Base-by-base conservation (phyloP, 2,329 filamentous ascomycete species). In the Simplicillium aogashimaense region DNA sequence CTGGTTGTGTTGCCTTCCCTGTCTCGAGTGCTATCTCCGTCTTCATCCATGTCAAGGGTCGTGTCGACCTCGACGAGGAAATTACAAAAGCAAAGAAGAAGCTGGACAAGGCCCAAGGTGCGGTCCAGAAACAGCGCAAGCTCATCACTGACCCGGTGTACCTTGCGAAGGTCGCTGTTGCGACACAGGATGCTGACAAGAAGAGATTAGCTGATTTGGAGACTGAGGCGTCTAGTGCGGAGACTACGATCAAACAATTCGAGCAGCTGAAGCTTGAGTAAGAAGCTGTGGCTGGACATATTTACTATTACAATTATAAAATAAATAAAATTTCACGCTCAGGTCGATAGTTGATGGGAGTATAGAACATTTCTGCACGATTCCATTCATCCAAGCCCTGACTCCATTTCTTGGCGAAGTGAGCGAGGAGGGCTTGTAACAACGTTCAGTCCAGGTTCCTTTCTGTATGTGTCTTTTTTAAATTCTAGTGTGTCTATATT, bases 161-260 rank as follows among this genome's bases (percentile, higher is more conserved):
- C 62, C 68, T 74, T 53, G 71, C 76, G 51, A 87, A 87, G 66
- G 82, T 82, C 15, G 78, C 74, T 49, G 65, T 70, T 36, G 77
- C 75, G 43, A 74, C 84, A 31, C 76, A 81, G 55, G 78, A 83
- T 56, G 64, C 67, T 13, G 79, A 83, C 51, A 66, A 67, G 53
- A 72, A 72, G 64, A 84, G 76, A 65, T 60, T 92, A 42, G 72
- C 65, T 46, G 82, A 88, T 60, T 67, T 82, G 28, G 72, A 83
- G 64, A 74, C 72, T 11, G 84, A 88, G 61, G 72, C 74, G 39
- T 68, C 69, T 53, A 78, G 80, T 45, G 81, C 86, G 57, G 76
- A 86, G 66, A 77, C 78, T 55, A 84, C 81, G 49, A 78, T 92
- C 51, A 74, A 74, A 59, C 81, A 87, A 60, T 86, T 92, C 58